A percentile compares a stretch with the other conserved stretches of the same genome.
These are phyloP conservation scores for Plasmodium coatneyi DNA, from an alignment of 169 alveolate genomes.

Conservation along the genomic window DNA sequence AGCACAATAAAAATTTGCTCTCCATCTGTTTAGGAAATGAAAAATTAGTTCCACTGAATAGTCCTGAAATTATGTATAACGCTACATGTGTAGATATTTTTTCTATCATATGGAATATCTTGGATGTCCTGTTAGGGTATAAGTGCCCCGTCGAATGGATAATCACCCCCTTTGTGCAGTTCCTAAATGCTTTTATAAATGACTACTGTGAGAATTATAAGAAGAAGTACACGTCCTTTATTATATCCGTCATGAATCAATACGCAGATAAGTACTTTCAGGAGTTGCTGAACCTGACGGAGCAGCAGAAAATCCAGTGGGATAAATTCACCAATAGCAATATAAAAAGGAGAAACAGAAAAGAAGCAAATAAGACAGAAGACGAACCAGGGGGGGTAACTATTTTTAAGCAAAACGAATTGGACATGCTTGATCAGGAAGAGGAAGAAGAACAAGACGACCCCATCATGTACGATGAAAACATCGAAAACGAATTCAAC, in stretches of 20 bases:
- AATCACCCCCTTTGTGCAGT: slow-evolving; percentile 54
- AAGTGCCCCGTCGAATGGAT: slow-evolving; percentile 75
- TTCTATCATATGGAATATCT: slow-evolving; percentile 53
- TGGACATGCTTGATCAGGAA: neutral
- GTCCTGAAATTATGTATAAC: slow-evolving; percentile 57
- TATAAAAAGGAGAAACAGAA: slow-evolving; percentile 12
- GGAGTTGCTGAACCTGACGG: slow-evolving; percentile 35
- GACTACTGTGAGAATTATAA: slow-evolving; percentile 71
- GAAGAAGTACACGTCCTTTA: slow-evolving; percentile 45
- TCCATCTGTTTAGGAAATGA: slow-evolving; percentile 51
- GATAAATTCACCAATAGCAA: slow-evolving; percentile 27
- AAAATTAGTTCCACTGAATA: slow-evolving; percentile 40
- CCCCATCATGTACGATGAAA: neutral
- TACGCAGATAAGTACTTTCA: slow-evolving; percentile 66
- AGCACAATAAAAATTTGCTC: slow-evolving; percentile 29
- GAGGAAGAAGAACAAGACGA: slow-evolving; percentile 13
- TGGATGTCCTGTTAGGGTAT: slow-evolving; percentile 55
- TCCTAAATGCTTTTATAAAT: slow-evolving; percentile 40
- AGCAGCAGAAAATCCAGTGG: slow-evolving; percentile 72
- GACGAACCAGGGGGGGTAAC: neutral
- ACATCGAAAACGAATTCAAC: slow-evolving; percentile 31
- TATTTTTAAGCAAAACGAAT: slow-evolving; percentile 38
- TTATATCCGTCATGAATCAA: slow-evolving; percentile 56
- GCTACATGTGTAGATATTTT: slow-evolving; percentile 63
- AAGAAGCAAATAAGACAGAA: neutral